Conservation (phyloP, 768 basidiomycete genomes). For the Boletus rex-veris region DNA sequence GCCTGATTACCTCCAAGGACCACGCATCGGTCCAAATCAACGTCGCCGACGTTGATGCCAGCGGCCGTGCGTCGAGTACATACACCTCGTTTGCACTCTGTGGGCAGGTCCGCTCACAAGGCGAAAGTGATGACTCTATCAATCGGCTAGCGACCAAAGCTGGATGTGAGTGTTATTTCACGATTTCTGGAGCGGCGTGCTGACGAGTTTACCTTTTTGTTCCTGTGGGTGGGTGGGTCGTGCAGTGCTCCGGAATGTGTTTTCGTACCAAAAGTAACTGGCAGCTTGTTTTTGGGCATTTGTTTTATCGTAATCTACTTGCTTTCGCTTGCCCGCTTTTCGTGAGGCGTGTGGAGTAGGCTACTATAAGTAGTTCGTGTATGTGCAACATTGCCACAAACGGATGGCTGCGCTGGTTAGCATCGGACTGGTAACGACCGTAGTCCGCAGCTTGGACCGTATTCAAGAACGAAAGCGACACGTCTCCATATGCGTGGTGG, state of each 20-base stretch:
- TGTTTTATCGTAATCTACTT: conserved; percentile 18
- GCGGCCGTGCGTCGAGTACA: conserved; percentile 73
- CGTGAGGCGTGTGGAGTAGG: neutral
- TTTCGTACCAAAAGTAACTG: conserved; percentile 90
- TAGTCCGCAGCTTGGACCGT: conserved; percentile 5
- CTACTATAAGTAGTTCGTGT: neutral
- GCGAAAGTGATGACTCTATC: conserved; percentile 94
- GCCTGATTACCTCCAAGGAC: conserved; percentile 98
- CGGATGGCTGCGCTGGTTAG: conserved; percentile 17
- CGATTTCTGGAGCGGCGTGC: neutral
- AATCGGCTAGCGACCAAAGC: conserved; percentile 95
- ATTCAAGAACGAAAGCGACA: neutral
- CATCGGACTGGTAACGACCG: neutral
- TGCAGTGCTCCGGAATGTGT: conserved; percentile 92
- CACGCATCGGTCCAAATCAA: conserved; percentile 98
- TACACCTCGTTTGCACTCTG: conserved; percentile 92
- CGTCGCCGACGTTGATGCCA: conserved; percentile 90
- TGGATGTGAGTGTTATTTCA: conserved; percentile 66
- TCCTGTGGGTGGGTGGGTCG: conserved; percentile 2
- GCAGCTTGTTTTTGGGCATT: conserved; percentile 8
- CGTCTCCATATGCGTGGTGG: conserved; percentile 15
- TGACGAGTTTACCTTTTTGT: conserved; percentile 7
- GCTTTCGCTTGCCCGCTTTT: neutral
- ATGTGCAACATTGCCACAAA: conserved; percentile 16
- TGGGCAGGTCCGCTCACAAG: conserved; percentile 90